Conservation (phyloP, 75 land plant species). For the Cupressus sempervirens region DNA sequence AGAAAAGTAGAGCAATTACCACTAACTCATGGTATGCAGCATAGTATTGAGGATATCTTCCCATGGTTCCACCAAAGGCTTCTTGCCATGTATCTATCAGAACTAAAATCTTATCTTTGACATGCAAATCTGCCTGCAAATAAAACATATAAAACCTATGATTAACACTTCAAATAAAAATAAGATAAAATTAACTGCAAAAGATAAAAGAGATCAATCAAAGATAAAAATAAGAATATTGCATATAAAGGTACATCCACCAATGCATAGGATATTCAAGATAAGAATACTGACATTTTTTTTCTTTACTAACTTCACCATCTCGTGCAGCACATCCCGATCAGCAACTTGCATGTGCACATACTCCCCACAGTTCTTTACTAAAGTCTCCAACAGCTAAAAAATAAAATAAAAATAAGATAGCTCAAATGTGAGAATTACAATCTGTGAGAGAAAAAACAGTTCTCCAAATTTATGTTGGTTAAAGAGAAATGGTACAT, state of each 20-base stretch:
- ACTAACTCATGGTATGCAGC: slow-evolving; percentile 80
- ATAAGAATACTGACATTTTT: slow-evolving; percentile 38
- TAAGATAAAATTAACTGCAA: neutral
- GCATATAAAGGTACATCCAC: neutral
- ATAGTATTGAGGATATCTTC: slow-evolving; percentile 95
- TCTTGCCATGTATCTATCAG: slow-evolving; percentile 96
- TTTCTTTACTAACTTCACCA: slow-evolving; percentile 88
- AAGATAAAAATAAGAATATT: neutral
- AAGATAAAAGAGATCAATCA: neutral
- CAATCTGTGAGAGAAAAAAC: neutral
- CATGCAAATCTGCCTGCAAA: slow-evolving; percentile 79
- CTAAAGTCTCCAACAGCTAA: slow-evolving; percentile 79
- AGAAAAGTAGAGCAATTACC: slow-evolving; percentile 32
- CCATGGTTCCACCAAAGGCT: slow-evolving; percentile 92
- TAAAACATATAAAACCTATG: neutral
- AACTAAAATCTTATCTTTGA: slow-evolving; percentile 80
- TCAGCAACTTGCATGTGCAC: slow-evolving; percentile 94
- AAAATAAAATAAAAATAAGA: neutral
- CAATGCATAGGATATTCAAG: neutral
- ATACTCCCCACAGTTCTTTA: slow-evolving; percentile 90
- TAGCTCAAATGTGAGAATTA: neutral
- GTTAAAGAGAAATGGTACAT: neutral
- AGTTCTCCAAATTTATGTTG: neutral
- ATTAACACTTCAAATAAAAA: neutral
- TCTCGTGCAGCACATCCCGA: slow-evolving; percentile 74